Base-by-base conservation (phyloP, 2,329 filamentous ascomycete genomes). In the Macrophomina pseudophaseolina region DNA sequence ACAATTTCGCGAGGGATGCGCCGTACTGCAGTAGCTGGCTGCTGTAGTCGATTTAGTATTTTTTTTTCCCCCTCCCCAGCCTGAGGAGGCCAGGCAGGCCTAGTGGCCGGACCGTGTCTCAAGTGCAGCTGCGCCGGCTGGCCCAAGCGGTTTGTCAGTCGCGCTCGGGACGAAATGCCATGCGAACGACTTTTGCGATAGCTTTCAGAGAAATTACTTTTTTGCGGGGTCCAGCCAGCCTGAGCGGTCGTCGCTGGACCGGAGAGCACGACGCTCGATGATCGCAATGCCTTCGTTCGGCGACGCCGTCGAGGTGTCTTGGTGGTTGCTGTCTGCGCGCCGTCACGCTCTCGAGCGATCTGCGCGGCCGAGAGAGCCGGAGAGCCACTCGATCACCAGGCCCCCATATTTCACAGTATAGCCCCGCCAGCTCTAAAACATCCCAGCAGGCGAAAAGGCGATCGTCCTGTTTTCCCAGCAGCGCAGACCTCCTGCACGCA, bases 281-380 rank as follows among this genome's bases (percentile, higher is more conserved):
- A 38, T 38, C 53, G 8, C 30, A 58, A 28, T 58, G 6, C 53
- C 40, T 44, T 58, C 16, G 7, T 58, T 58, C 40, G 40, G 48
- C 48, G 48, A 51, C 2, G 8, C 48, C 48, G 48, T 32, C 23
- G 23, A 30, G 18, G 30, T 51, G 46, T 64, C 33, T 38, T 53
- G 60, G 18, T 52, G 60, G 60, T 38, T 64, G 60, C 18, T 40
- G 32, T 53, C 16, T 9, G 7, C 16, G 11, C 46, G 42, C 42
- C 12, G 42, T 40, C 38, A 1, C 42, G 2, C 35, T 38, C 35
- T 7, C 18, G n/a, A 23, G 60, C 53, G 38, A 58, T 58, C 53
- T 28, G 48, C 48, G 14, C 48, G 11, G 48, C 48, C 48, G n/a
- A 28, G 48, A 51, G 8, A 51, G 8, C 8, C 9, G 4, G 48